A percentile compares a stretch with the other conserved stretches of the same genome.
Conservation (phyloP, 805 yeast genomes). For the Kuraishia molischiana region DNA sequence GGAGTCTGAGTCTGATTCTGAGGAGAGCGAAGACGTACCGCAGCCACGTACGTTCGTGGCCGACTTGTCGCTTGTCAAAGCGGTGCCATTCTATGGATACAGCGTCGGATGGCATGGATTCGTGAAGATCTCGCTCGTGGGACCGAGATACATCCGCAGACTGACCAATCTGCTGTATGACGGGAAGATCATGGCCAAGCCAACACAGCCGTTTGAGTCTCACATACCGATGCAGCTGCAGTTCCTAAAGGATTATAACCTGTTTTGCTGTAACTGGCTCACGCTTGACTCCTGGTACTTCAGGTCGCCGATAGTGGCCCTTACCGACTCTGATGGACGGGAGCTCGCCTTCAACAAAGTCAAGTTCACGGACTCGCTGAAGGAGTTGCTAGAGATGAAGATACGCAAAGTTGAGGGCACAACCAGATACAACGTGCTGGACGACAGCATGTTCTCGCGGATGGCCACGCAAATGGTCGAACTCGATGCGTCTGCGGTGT, state of each 20-base stretch:
- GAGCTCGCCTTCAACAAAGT: slow-evolving; percentile 10
- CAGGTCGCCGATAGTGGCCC: slow-evolving; percentile 40
- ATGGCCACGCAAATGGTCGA: slow-evolving; percentile 61
- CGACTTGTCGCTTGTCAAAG: slow-evolving; percentile 56
- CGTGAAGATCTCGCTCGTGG: slow-evolving; percentile 58
- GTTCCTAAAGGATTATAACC: slow-evolving; percentile 72
- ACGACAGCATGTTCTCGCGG: slow-evolving; percentile 28
- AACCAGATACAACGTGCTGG: slow-evolving; percentile 17
- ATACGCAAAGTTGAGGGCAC: slow-evolving; percentile 3
- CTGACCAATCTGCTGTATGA: slow-evolving; percentile 37
- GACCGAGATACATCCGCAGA: slow-evolving; percentile 49
- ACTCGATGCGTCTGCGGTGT: slow-evolving; percentile 54
- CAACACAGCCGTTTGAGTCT: slow-evolving; percentile 57
- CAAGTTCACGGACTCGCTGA: slow-evolving; percentile 22
- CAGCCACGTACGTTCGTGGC: slow-evolving; percentile 35
- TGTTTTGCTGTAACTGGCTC: slow-evolving; percentile 81
- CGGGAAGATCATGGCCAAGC: slow-evolving; percentile 24
- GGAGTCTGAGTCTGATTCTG: slow-evolving; percentile 7
- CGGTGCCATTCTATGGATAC: slow-evolving; percentile 79
- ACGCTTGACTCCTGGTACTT: slow-evolving; percentile 35
- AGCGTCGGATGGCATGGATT: slow-evolving; percentile 53
- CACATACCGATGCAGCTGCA: slow-evolving; percentile 75
- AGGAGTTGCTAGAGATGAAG: slow-evolving; percentile 18
- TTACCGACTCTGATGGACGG: slow-evolving; percentile 3
- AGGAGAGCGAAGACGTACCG: slow-evolving; percentile 8